Evolutionary conservation across 176 grass and related monocot species (phyloP), one percentile per base, ranked within the genome.

Genomic region (Luzula sylvatica): DNA sequence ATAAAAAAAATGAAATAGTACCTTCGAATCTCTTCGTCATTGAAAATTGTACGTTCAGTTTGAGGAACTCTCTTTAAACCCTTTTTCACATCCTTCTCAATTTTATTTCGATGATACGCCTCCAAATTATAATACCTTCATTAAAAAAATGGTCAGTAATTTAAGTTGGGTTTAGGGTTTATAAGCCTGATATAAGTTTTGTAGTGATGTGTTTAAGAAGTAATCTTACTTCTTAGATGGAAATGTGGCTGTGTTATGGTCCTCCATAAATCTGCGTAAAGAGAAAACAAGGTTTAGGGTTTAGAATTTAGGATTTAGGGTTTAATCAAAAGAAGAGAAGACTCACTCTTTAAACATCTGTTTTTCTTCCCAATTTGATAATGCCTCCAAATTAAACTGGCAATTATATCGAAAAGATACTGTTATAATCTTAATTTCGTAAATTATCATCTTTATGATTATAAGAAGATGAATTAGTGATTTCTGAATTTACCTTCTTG

Each of bases 261-360:
- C 93, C 66, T 98, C 86, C 93, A 98, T 98, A 69, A 98, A 98
- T 71, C 86, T 98, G 74, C 56, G 20, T 53, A 20, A 67, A 32
- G n/a, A n/a, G n/a, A 57, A 15, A 42, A 66, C 7, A 67, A 54
- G 23, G 23, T 44, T 40, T 9, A 69, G 22, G 46, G 19, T 17
- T 46, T 1, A 8, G 35, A 42, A 26, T 7, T 38, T 20, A 53
- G 8, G 13, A 20, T 41, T 27, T 17, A 7, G 11, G 11, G 11
- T 32, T 49, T 28, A 23, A 51, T 11, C n/a, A 50, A 20, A 47
- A 43, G 3, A 55, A 72, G 35, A 41, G 30, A 49, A 29, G 70
- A 55, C 93, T 83, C 72, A 98, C 93, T 66, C 81, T 77, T 98
- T 90, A 38, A 98, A 98, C 86, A 98, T 98, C 70, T 80, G 78